A percentile compares a stretch with the other conserved stretches of the same genome.
phyloP scores from a whole-genome alignment of 495 filamentous ascomycete species.

The Podospora australis region DNA sequence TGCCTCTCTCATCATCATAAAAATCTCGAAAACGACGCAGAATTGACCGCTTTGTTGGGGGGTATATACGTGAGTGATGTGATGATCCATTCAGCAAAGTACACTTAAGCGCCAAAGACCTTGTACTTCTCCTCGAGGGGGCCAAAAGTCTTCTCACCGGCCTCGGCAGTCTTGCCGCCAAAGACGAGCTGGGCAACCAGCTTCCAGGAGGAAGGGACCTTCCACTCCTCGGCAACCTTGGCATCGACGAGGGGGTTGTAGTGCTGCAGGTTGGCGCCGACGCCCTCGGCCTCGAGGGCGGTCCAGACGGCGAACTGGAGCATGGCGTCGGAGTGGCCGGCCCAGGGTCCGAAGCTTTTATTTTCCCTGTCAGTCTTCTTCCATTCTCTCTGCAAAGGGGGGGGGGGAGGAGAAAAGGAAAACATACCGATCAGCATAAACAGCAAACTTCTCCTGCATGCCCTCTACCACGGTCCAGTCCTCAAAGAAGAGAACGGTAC shows the following conservation, averaged over 20 bases:
- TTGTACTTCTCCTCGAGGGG: slow-evolving; percentile 51
- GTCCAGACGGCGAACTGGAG: slow-evolving; percentile 62
- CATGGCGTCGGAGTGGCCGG: slow-evolving; percentile 58
- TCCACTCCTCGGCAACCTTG: slow-evolving; percentile 51
- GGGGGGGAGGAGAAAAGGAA: background rate
- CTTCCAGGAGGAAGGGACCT: slow-evolving; percentile 53
- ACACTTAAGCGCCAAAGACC: slow-evolving; percentile 37
- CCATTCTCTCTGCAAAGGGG: background rate
- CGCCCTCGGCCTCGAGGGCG: slow-evolving; percentile 59
- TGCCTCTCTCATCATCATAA: too few relatives aligned
- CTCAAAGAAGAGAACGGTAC: slow-evolving; percentile 62
- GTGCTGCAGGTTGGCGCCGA: slow-evolving; percentile 70
- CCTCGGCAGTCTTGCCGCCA: slow-evolving; percentile 45
- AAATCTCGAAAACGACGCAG: too few relatives aligned
- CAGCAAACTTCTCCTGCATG: slow-evolving; percentile 47
- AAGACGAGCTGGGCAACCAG: slow-evolving; percentile 57
- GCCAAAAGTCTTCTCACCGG: slow-evolving; percentile 49
- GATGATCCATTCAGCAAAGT: too few relatives aligned
- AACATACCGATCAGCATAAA: slow-evolving; percentile 46
- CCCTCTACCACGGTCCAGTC: slow-evolving; percentile 44
- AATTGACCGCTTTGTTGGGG: too few relatives aligned
- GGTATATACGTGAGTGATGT: too few relatives aligned
- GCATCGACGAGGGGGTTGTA: slow-evolving; percentile 63
- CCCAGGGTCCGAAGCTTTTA: slow-evolving; percentile 53
- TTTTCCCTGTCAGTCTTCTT: background rate